phyloP scores from a whole-genome alignment of 2,329 filamentous ascomycete species.

The Cryphonectria japonica region DNA sequence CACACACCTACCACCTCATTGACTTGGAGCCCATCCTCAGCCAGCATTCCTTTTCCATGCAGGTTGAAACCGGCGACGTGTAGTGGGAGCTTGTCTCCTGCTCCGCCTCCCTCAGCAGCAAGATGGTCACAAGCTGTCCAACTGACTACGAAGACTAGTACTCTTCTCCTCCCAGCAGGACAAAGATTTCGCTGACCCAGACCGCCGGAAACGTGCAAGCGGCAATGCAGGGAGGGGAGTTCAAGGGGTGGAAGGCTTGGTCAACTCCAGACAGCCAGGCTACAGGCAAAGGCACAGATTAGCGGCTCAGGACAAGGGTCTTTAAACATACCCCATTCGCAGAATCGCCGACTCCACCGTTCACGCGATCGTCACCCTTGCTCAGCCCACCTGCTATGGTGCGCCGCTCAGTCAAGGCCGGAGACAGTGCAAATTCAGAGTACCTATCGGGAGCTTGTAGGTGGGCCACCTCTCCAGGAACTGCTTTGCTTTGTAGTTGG shows the following conservation, averaged over 20 bases:
- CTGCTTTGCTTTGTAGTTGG: too few species aligned
- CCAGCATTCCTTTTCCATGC: background rate
- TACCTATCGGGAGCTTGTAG: background rate
- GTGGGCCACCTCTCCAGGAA: background rate
- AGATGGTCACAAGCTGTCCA: background rate
- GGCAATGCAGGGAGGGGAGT: constrained; percentile 16
- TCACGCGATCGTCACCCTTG: constrained; percentile 28
- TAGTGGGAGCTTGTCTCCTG: background rate
- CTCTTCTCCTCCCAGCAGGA: background rate
- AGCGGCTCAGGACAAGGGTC: constrained; percentile 1
- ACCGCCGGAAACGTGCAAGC: constrained; percentile 16
- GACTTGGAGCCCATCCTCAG: background rate
- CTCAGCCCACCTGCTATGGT: constrained; percentile 11
- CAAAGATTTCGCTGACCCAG: constrained; percentile 13
- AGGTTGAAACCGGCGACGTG: background rate
- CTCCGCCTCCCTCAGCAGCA: background rate
- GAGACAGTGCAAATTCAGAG: constrained; percentile 1
- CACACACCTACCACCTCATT: background rate
- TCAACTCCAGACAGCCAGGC: background rate
- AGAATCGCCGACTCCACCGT: constrained; percentile 20
- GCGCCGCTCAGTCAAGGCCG: constrained; percentile 22
- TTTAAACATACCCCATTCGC: background rate
- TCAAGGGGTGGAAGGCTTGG: background rate
- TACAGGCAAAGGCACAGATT: background rate
- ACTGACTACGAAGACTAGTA: background rate